Evolutionary conservation across 768 basidiomycete species (phyloP), one percentile per base, ranked within the genome.

Genomic region (Auricularia sp.): DNA sequence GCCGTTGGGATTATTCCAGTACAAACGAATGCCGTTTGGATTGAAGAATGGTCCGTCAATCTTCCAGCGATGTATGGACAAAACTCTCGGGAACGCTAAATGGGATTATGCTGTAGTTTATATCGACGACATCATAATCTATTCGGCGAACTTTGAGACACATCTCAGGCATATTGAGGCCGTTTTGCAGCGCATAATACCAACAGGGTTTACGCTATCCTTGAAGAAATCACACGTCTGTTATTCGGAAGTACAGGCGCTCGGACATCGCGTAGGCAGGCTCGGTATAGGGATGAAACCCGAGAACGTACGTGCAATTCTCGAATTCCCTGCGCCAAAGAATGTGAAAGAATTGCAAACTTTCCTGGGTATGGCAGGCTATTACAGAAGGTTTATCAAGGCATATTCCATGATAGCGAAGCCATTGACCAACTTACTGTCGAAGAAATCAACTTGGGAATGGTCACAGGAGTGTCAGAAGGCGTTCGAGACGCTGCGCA

Each of bases 11-110:
- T 67, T 80, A 0, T 77, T 64, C 39, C 78, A 81, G 64, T 80
- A 80, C 66, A 64, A 64, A 34, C 61, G 76, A 44, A 78, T 80
- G 77, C 78, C 78, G 0, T 80, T 81, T 61, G 75, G 76, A 1
- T 70, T 71, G 1, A 58, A 71, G 0, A 77, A 77, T 18, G 43
- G 43, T 18, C 43, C 43, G 43, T 44, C 43, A 11, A 44, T 44
- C 10, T 44, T 44, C 43, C 43, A 44, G 43, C 43, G 43, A 18
- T 44, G 43, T 44, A 44, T 44, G 43, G 43, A 44, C 43, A 44
- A 44, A 18, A 18, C 43, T 44, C 18, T 44, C 11, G 43, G 43
- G 43, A 44, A 44, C 18, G 43, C 43, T 44, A 44, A 44, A 18
- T 44, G 43, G 43, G 43, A 44, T 44, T 44, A 44, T 44, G 43